Percentiles rank a stretch among this genome's conserved stretches.
Evolutionary conservation across 2,329 filamentous ascomycete species (phyloP).

Genomic region (Pseudocercospora pini-densiflorae): DNA sequence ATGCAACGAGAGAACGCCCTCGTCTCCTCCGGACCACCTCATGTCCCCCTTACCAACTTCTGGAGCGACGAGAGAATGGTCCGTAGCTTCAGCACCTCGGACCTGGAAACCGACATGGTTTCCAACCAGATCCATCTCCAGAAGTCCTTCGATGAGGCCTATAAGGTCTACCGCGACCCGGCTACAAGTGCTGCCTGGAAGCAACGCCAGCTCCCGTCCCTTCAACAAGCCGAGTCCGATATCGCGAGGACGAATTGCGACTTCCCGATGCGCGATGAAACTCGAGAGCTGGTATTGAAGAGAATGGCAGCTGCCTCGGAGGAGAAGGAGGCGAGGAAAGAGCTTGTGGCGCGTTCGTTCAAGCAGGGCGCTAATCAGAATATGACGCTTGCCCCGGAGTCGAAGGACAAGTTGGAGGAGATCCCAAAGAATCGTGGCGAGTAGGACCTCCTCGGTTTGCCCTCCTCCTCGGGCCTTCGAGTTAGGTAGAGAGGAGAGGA

Average conservation of each 20-base stretch:
- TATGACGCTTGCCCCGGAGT: background rate
- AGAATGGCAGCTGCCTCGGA: background rate
- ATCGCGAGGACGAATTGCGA: background rate
- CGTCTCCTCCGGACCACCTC: background rate
- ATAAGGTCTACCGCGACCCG: background rate
- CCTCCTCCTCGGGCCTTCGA: too few relatives aligned
- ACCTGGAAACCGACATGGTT: background rate
- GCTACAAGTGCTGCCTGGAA: background rate
- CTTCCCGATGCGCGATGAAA: background rate
- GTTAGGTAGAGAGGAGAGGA: background rate
- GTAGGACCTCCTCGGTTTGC: background rate
- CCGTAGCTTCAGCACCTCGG: background rate
- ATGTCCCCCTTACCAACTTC: background rate
- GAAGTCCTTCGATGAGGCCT: background rate
- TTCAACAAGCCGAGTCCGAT: background rate
- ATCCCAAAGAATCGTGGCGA: background rate
- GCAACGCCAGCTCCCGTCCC: background rate
- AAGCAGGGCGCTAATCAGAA: background rate
- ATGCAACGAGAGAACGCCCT: background rate
- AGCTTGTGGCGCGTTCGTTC: background rate
- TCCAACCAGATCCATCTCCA: background rate
- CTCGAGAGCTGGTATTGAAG: background rate
- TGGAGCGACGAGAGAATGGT: background rate
- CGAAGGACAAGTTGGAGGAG: background rate
- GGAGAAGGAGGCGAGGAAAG: background rate